Evolutionary conservation across 2,329 filamentous ascomycete genomes (phyloP), one percentile per base, ranked within the genome.

Genomic region (Blastomyces silverae): DNA sequence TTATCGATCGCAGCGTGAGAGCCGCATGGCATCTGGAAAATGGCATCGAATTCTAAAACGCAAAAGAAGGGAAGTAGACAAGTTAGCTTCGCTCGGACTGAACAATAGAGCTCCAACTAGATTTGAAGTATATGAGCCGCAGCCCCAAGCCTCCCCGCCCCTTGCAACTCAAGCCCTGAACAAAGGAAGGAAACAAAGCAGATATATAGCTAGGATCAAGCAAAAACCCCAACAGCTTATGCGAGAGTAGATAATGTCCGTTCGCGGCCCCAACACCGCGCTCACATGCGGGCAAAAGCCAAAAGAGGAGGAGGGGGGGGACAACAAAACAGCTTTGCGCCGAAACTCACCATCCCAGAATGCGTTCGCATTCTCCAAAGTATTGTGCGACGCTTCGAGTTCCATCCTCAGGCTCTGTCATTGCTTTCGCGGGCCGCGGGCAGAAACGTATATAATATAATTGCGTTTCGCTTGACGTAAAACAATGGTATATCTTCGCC

Each of bases 321-420:
- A 31, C 28, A 31, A 31, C 28, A 31, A 4, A 34, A 34, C 31
- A 34, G 31, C 31, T 34, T 34, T 34, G 50, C 31, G 13, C 77
- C 70, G 70, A 34, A 66, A 74, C 84, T 76, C 77, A 96, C 92
- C 90, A 78, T 87, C 83, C 93, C 92, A 97, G 80, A 96, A 92
- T 79, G 92, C 88, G 77, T 91, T 85, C 79, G 91, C 90, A 77
- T 86, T 88, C 78, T 92, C 89, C 34, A 42, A 42, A 42, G n/a
- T 77, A 90, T 34, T 83, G 77, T 85, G 84, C 71, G 83, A 84
- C 73, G 84, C 84, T 78, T 92, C 88, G 79, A 86, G 85, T 80
- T 89, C 79, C 85, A 88, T 72, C 69, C 72, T 71, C 67, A 71
- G 55, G 68, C 69, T 66, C 63, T 70, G 70, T 68, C 66, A 69